phyloP scores from a whole-genome alignment of 208 protist genomes.

The Crithidia expoeki region DNA sequence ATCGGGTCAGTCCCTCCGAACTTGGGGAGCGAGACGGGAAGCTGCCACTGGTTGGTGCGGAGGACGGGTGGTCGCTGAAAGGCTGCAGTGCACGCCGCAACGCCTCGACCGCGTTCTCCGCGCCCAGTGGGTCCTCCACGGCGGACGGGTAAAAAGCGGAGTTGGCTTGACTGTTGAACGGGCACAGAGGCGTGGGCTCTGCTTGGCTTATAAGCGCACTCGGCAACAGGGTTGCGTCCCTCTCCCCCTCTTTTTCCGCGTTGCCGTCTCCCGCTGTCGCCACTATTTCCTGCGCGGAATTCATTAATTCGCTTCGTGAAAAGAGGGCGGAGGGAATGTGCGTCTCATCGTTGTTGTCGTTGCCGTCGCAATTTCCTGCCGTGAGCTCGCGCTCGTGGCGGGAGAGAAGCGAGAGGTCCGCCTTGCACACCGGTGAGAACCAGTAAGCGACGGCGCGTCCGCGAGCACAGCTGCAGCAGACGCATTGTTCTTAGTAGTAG shows the following conservation, averaged over 20 bases:
- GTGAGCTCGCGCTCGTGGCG: neutral
- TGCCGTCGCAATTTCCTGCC: neutral
- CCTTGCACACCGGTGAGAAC: conserved; percentile 10
- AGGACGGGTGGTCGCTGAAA: neutral
- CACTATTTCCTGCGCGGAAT: neutral
- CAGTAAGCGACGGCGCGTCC: conserved; percentile 5
- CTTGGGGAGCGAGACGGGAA: neutral
- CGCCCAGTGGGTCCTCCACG: conserved; percentile 2
- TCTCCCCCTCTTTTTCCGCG: neutral
- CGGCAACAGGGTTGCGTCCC: neutral
- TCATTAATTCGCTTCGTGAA: neutral
- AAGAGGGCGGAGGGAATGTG: conserved; percentile 5
- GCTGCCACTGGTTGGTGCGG: neutral
- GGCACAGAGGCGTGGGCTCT: conserved; percentile 6
- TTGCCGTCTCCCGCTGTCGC: neutral
- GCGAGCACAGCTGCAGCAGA: neutral
- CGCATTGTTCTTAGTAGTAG: neutral
- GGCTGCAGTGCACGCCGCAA: conserved; percentile 1
- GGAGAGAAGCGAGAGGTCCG: neutral
- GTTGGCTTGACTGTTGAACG: neutral
- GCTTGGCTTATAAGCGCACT: conserved; percentile 9
- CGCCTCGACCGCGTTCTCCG: neutral
- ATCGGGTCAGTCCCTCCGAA: neutral
- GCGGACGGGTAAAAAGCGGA: conserved; percentile 15
- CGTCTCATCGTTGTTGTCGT: neutral